A percentile compares a stretch with the other conserved stretches of the same genome.
These are phyloP conservation scores for Hymenoscyphus infarciens DNA, from an alignment of 2,329 filamentous ascomycete species.

Conservation along the genomic window DNA sequence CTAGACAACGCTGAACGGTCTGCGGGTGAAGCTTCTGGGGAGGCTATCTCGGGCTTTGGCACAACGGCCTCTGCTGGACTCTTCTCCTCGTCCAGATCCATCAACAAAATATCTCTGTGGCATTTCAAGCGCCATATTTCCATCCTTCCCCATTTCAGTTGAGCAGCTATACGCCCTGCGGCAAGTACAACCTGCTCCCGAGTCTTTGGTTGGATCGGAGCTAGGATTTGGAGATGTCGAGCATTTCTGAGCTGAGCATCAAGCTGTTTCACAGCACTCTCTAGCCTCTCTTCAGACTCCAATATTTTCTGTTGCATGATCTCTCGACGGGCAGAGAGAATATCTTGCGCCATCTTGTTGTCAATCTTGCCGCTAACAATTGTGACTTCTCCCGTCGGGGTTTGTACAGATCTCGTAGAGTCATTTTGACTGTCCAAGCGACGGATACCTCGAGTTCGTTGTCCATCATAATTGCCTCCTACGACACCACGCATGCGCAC, in stretches of 20 bases:
- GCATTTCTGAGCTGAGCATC: slow-evolving; percentile 84
- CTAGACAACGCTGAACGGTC: slow-evolving; percentile 34
- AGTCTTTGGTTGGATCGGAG: slow-evolving; percentile 87
- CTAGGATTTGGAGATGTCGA: slow-evolving; percentile 81
- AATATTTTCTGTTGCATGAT: slow-evolving; percentile 80
- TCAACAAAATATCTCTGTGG: slow-evolving; percentile 79
- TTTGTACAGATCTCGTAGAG: slow-evolving; percentile 58
- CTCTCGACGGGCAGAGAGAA: slow-evolving; percentile 75
- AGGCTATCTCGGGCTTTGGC: slow-evolving; percentile 15
- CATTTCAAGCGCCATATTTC: slow-evolving; percentile 92
- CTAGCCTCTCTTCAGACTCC: slow-evolving; percentile 77
- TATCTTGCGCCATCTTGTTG: slow-evolving; percentile 79
- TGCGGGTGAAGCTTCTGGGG: slow-evolving; percentile 21
- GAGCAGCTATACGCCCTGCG: slow-evolving; percentile 78
- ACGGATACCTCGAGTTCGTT: slow-evolving; percentile 67
- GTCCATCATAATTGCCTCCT: slow-evolving; percentile 80
- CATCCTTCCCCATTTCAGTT: slow-evolving; percentile 89
- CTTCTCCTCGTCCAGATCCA: slow-evolving; percentile 79
- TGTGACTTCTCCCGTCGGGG: slow-evolving; percentile 68
- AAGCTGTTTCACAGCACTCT: slow-evolving; percentile 68
- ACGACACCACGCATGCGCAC: slow-evolving; percentile 86
- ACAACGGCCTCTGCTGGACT: slow-evolving; percentile 25
- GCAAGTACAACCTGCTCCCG: slow-evolving; percentile 82
- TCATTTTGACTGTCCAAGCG: slow-evolving; percentile 56
- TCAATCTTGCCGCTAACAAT: slow-evolving; percentile 72